Conservation (phyloP, 345 rosid genomes). For the Eutrema yunnanense region DNA sequence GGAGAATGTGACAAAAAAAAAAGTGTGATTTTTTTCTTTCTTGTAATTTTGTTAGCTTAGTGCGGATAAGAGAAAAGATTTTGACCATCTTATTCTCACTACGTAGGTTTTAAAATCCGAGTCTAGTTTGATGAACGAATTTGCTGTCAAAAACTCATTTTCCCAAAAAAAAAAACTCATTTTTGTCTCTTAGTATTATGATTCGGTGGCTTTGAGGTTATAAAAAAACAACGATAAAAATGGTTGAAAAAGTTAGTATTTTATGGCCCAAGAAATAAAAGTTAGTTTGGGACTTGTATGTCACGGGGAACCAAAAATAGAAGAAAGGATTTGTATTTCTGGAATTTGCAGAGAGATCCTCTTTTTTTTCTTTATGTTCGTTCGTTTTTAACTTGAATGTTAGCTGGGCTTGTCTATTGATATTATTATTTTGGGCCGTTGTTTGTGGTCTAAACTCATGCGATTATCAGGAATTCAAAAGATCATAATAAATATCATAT, state of each 20-base stretch:
- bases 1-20: neutral
- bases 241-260: neutral
- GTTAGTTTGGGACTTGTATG: constrained; percentile 11
- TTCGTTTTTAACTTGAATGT: too few relatives aligned
- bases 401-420: too few relatives aligned
- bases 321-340: neutral
- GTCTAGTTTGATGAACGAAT: neutral
- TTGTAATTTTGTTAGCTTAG: neutral
- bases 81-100: neutral
- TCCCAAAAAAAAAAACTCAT: neutral
- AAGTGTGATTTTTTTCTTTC: neutral
- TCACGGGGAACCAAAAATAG: constrained; percentile 18
- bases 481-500: too few relatives aligned
- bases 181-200: neutral
- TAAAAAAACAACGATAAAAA: neutral
- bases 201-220: neutral
- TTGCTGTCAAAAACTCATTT: neutral
- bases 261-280: constrained; percentile 21
- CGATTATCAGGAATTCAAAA: too few relatives aligned
- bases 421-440: too few relatives aligned
- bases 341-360: too few relatives aligned
- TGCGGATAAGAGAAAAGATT: neutral
- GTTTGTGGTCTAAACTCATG: too few relatives aligned
- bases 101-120: neutral
- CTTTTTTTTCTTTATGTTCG: too few relatives aligned